These are phyloP conservation scores for Populus tremula DNA, from an alignment of 345 rosid species.

Conservation along the genomic window DNA sequence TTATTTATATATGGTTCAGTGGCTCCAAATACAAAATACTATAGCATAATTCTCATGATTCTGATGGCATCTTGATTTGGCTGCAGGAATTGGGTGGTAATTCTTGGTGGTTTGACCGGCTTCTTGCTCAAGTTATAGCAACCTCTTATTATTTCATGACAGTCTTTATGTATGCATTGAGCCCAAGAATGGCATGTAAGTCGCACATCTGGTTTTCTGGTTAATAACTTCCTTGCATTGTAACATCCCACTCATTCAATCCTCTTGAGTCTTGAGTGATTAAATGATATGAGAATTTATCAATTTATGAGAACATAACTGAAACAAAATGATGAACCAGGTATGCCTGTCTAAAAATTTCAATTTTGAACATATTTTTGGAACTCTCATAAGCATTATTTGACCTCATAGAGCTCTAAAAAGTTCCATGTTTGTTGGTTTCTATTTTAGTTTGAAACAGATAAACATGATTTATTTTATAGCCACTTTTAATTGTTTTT, in stretches of 20 bases:
- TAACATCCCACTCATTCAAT: background rate
- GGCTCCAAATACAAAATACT: background rate
- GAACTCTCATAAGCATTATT: background rate
- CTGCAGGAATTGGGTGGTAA: slow-evolving; percentile 95
- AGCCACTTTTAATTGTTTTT: background rate
- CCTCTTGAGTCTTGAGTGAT: background rate
- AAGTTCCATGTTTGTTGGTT: slow-evolving; percentile 1
- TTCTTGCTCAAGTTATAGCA: slow-evolving; percentile 83
- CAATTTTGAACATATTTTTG: background rate
- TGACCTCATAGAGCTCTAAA: background rate
- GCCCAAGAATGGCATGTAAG: slow-evolving; percentile 99
- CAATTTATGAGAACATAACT: background rate
- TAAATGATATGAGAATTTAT: background rate
- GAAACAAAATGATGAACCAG: background rate
- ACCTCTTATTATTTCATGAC: slow-evolving; percentile 84
- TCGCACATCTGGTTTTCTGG: slow-evolving; percentile 10
- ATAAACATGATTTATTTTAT: background rate
- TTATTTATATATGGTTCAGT: background rate
- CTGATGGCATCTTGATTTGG: slow-evolving; percentile 16
- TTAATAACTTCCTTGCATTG: background rate
- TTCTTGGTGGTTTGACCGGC: slow-evolving; percentile 94
- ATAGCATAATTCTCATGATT: slow-evolving; percentile 3
- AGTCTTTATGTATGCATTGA: slow-evolving; percentile 69
- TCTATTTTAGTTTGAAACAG: background rate
- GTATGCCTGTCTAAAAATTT: background rate